Evolutionary conservation across 306 rosid genomes (phyloP).

Genomic region (Fagus sylvatica): DNA sequence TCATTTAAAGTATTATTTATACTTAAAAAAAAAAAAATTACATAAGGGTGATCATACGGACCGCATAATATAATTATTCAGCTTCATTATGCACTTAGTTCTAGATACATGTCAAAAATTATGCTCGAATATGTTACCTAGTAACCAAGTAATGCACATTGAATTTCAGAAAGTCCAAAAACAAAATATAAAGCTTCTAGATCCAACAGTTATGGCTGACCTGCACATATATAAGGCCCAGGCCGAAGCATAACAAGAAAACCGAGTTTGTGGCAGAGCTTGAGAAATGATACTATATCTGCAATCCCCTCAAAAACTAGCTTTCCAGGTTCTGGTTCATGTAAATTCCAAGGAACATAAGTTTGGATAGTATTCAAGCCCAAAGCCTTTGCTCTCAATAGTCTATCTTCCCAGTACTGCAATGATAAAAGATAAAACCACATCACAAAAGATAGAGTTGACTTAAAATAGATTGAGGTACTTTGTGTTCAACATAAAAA

Average conservation of each 20-base stretch:
- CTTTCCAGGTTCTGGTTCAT: conserved; percentile 72
- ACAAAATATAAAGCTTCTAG: background rate
- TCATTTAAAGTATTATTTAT: background rate
- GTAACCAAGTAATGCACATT: background rate
- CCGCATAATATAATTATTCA: background rate
- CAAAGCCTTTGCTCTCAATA: conserved; percentile 88
- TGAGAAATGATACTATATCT: conserved; percentile 65
- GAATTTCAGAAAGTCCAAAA: conserved; percentile 7
- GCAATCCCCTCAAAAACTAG: conserved; percentile 77
- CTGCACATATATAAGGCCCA: conserved; percentile 93
- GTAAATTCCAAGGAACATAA: conserved; percentile 94
- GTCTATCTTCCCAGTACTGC: conserved; percentile 97
- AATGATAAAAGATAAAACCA: conserved; percentile 30
- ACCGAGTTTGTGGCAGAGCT: conserved; percentile 75
- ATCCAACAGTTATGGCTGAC: conserved; percentile 41
- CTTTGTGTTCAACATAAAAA: background rate
- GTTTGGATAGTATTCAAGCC: conserved; percentile 91
- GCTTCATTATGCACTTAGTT: background rate
- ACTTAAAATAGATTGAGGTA: conserved; percentile 15
- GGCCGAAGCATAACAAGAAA: conserved; percentile 82
- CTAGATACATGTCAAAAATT: conserved; percentile 1
- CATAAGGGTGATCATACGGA: background rate
- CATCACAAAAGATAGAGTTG: conserved; percentile 20
- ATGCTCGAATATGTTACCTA: background rate
- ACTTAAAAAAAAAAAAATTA: background rate